Percentiles rank a stretch among this genome's conserved stretches.
These are phyloP conservation scores for Litchi chinensis DNA, from an alignment of 345 rosid species.

Conservation along the genomic window DNA sequence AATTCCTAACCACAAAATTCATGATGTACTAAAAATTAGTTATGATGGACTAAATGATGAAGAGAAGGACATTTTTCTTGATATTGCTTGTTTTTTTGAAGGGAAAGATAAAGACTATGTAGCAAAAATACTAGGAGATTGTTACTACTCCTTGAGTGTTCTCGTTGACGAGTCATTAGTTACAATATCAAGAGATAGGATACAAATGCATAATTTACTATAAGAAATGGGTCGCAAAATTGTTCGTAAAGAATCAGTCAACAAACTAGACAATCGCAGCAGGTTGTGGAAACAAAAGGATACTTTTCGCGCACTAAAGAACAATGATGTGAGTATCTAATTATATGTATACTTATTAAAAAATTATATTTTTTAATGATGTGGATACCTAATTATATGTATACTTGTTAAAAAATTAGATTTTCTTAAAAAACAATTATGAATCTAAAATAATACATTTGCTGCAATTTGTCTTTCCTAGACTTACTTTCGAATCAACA, in stretches of 20 bases:
- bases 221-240: background rate
- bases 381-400: too few species aligned
- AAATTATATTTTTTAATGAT: too few species aligned
- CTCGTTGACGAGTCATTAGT: background rate
- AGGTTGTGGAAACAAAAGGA: background rate
- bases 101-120: background rate
- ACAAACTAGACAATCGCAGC: background rate
- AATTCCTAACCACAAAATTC: too few species aligned
- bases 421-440: too few species aligned
- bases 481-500: too few species aligned
- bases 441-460: too few species aligned
- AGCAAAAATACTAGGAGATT: background rate
- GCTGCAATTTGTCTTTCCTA: too few species aligned
- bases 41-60: background rate
- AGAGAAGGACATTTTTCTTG: background rate
- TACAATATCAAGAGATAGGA: background rate
- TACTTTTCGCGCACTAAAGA: background rate
- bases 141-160: background rate
- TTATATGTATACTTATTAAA: too few species aligned
- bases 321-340: background rate
- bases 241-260: background rate
- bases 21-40: too few species aligned
- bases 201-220: background rate
- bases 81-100: background rate
- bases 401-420: too few species aligned